Conservation (phyloP, 2,329 filamentous ascomycete species). For the Penicillium sp. region DNA sequence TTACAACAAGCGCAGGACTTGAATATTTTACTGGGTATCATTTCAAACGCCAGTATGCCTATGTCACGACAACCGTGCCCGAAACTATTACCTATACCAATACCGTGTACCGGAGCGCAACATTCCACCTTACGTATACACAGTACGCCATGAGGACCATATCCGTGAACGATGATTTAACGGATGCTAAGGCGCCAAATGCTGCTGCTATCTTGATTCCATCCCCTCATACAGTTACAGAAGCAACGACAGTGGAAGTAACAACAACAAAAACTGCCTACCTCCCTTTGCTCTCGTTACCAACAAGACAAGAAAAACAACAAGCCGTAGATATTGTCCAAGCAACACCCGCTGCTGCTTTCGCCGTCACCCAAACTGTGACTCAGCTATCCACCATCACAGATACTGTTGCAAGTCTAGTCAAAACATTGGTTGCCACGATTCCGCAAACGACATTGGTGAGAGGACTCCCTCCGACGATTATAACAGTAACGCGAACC, state of each 20-base stretch:
- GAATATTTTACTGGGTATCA: no score
- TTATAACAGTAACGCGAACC: background rate
- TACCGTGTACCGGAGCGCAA: background rate
- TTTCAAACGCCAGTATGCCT: background rate
- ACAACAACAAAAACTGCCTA: no score
- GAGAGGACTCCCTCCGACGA: background rate
- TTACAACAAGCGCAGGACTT: background rate
- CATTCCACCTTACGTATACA: background rate
- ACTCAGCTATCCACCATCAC: background rate
- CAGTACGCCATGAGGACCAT: background rate
- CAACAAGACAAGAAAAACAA: no score
- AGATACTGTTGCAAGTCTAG: background rate
- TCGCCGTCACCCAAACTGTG: background rate
- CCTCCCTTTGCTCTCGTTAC: no score
- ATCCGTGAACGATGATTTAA: background rate
- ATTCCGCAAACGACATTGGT: background rate
- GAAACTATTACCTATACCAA: background rate
- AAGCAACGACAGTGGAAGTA: no score
- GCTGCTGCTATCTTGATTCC: no score
- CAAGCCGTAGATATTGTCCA: no score
- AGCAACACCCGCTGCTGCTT: background rate
- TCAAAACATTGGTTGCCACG: background rate
- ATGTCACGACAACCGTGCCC: background rate
- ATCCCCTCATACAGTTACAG: no score
- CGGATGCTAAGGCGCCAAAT: background rate